Percentiles rank a stretch among this genome's conserved stretches.
phyloP scores from a whole-genome alignment of 768 basidiomycete species.

The Krasilnikovozyma curviuscula region DNA sequence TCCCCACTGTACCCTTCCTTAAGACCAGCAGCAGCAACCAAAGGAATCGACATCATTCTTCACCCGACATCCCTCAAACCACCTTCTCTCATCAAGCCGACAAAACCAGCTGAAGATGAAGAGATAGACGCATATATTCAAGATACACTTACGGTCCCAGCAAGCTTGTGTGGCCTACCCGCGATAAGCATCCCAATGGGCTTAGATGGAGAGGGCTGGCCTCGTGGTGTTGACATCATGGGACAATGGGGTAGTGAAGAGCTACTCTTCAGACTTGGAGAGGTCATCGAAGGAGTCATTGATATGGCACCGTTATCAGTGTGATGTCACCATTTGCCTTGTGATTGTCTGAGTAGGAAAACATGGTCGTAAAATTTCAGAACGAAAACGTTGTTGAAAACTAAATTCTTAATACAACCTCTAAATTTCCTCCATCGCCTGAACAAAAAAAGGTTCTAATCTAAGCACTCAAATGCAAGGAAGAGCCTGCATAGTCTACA shows the following conservation, averaged over 20 bases:
- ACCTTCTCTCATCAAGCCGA: constrained; percentile 41
- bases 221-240: constrained; percentile 60
- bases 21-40: neutral
- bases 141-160: constrained; percentile 79
- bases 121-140: constrained; percentile 49
- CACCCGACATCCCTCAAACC: constrained; percentile 76
- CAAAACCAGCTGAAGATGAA: neutral
- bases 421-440: too few species aligned
- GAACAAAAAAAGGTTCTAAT: too few species aligned
- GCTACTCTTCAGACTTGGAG: constrained; percentile 17
- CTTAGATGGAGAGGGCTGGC: constrained; percentile 40
- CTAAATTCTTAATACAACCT: too few species aligned
- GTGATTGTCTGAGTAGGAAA: too few species aligned
- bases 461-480: too few species aligned
- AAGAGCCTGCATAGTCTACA: too few species aligned
- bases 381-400: too few species aligned
- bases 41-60: constrained; percentile 54
- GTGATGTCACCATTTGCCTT: too few species aligned
- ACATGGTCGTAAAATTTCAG: too few species aligned
- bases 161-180: constrained; percentile 73
- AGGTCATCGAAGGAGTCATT: too few species aligned
- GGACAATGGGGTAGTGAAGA: constrained; percentile 59
- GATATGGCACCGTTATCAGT: too few species aligned
- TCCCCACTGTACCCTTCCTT: constrained; percentile 19
- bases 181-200: constrained; percentile 53